Evolutionary conservation across 805 yeast species (phyloP).

Genomic region (Candida boidinii): DNA sequence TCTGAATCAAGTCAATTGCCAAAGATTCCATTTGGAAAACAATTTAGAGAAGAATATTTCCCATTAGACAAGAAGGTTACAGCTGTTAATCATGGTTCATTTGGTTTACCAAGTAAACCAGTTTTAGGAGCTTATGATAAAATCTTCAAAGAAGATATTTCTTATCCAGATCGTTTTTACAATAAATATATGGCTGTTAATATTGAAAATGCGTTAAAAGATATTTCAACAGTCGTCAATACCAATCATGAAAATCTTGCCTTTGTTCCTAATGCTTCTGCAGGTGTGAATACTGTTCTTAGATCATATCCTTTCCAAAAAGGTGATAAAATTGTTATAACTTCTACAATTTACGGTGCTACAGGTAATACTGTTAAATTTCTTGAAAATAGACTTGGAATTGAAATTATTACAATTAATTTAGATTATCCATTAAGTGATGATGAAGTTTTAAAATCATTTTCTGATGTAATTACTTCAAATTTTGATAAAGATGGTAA

Average conservation of each 20-base stretch:
- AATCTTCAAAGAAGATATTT: slow-evolving; percentile 19
- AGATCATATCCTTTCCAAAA: slow-evolving; percentile 41
- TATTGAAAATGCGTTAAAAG: slow-evolving; percentile 27
- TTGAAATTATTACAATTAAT: slow-evolving; percentile 28
- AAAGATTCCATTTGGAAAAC: slow-evolving; percentile 36
- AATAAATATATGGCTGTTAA: slow-evolving; percentile 18
- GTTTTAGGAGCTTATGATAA: slow-evolving; percentile 31
- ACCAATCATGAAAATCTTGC: slow-evolving; percentile 41
- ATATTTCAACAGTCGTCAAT: slow-evolving; percentile 34
- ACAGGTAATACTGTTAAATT: slow-evolving; percentile 44
- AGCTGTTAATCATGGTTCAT: slow-evolving; percentile 60
- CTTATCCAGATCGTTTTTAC: slow-evolving; percentile 41
- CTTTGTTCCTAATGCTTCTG: slow-evolving; percentile 50
- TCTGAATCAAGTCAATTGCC: not conserved
- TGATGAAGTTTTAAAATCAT: slow-evolving; percentile 27
- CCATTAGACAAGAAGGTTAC: slow-evolving; percentile 27
- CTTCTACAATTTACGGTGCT: slow-evolving; percentile 44
- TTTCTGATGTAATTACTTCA: slow-evolving; percentile 21
- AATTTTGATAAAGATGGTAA: slow-evolving; percentile 10
- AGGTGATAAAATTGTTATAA: slow-evolving; percentile 43
- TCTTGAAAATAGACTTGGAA: slow-evolving; percentile 23
- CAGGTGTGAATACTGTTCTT: slow-evolving; percentile 49
- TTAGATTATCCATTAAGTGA: slow-evolving; percentile 37
- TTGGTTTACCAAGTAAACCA: slow-evolving; percentile 44
- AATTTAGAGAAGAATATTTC: slow-evolving; percentile 40